A percentile compares a stretch with the other conserved stretches of the same genome.
Evolutionary conservation across 1,284 basidiomycete species (phyloP).

Genomic region (Ganoderma boninense): DNA sequence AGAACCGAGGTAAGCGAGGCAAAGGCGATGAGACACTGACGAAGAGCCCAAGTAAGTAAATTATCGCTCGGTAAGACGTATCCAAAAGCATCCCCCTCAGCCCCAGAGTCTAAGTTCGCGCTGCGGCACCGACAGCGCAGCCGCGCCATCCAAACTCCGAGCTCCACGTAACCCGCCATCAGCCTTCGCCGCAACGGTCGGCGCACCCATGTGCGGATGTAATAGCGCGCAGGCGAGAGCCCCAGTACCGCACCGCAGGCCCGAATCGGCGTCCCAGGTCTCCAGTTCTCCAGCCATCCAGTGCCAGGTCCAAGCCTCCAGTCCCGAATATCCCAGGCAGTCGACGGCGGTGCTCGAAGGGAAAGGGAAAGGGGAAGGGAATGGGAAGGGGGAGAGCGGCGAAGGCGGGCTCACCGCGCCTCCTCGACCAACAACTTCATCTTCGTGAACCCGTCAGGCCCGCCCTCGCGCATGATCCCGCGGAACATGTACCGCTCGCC

Average conservation of each 20-base stretch:
- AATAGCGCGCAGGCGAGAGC: not conserved
- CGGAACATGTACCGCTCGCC: conserved; percentile 59
- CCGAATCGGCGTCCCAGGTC: not conserved
- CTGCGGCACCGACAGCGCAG: too few species aligned
- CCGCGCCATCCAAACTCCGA: not conserved
- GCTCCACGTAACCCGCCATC: not conserved
- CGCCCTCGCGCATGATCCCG: conserved; percentile 55
- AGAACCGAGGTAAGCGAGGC: conserved; percentile 1
- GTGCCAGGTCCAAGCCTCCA: not conserved
- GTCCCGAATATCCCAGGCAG: not conserved
- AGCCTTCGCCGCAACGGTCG: not conserved
- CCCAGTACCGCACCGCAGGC: not conserved
- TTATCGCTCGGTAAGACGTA: too few species aligned
- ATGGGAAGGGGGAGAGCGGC: too few species aligned
- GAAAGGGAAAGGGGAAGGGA: too few species aligned
- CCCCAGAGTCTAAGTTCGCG: not conserved
- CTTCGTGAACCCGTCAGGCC: conserved; percentile 48
- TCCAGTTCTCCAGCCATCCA: conserved; percentile 1
- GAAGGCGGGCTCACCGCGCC: too few species aligned
- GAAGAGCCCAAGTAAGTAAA: not conserved
- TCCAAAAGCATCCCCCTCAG: not conserved
- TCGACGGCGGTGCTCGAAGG: not conserved
- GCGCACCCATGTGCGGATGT: not conserved
- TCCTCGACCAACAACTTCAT: conserved; percentile 48
- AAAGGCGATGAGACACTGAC: not conserved